phyloP scores from a whole-genome alignment of 495 filamentous ascomycete species.

The Aspergillus diversus region DNA sequence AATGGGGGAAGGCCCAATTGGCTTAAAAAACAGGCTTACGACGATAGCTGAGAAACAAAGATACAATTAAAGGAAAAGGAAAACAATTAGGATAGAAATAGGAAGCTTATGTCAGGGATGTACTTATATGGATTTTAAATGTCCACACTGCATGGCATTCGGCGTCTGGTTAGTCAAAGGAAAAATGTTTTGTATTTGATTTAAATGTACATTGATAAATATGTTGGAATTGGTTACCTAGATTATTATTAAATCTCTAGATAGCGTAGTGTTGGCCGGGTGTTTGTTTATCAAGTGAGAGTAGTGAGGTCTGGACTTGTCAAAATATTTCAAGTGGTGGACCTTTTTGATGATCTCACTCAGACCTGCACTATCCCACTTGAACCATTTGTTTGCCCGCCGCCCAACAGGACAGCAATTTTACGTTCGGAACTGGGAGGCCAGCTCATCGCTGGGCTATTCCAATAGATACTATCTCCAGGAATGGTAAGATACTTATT shows the following conservation, averaged over 20 bases:
- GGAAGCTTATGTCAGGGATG: slow-evolving; percentile 10
- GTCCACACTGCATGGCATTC: slow-evolving; percentile 47
- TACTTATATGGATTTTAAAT: slow-evolving; percentile 34
- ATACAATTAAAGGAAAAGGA: not conserved
- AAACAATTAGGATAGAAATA: slow-evolving; percentile 7
- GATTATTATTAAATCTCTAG: not conserved
- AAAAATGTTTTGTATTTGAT: slow-evolving; percentile 21
- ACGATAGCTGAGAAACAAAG: not conserved
- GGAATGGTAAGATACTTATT: slow-evolving; percentile 25
- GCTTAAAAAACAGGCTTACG: slow-evolving; percentile 18
- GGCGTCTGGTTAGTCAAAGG: slow-evolving; percentile 44
- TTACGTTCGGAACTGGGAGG: not conserved
- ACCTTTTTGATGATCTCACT: slow-evolving; percentile 28
- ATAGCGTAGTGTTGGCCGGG: not conserved
- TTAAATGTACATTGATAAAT: slow-evolving; percentile 8
- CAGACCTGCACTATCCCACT: slow-evolving; percentile 8
- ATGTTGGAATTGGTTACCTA: not conserved
- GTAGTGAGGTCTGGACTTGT: not conserved
- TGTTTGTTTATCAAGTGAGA: not conserved
- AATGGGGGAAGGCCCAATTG: slow-evolving; percentile 32
- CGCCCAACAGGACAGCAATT: slow-evolving; percentile 4
- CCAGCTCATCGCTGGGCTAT: not conserved
- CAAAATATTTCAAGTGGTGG: slow-evolving; percentile 2
- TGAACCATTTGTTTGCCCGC: slow-evolving; percentile 6
- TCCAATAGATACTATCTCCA: not conserved